Conservation (phyloP, 257 asterid species). For the Cinchona pubescens region DNA sequence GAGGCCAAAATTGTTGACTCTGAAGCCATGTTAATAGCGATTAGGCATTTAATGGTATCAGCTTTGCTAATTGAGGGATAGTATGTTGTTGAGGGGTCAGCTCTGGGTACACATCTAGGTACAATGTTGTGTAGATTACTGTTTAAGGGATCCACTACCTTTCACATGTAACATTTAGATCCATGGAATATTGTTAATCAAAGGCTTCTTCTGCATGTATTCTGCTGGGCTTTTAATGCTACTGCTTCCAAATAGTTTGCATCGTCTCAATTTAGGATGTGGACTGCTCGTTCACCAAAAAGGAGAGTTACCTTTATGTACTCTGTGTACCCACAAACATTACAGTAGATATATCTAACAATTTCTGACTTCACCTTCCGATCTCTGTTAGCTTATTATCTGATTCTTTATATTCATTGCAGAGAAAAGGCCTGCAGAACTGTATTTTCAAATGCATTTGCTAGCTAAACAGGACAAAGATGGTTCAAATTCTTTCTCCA, state of each 20-base stretch:
- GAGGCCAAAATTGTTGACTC: not conserved
- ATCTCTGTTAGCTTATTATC: slow-evolving; percentile 1
- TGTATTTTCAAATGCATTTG: slow-evolving; percentile 83
- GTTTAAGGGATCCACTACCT: not conserved
- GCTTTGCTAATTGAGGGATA: not conserved
- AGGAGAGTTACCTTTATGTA: not conserved
- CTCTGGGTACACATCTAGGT: not conserved
- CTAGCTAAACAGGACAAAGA: slow-evolving; percentile 36
- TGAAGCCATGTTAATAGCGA: not conserved
- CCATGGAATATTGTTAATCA: not conserved
- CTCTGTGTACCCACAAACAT: not conserved
- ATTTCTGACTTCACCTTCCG: not conserved
- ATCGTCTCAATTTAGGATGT: not conserved
- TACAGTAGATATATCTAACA: not conserved
- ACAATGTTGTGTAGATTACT: not conserved
- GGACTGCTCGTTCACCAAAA: not conserved
- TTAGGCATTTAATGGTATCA: not conserved
- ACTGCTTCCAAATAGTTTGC: not conserved
- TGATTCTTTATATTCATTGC: slow-evolving; percentile 28
- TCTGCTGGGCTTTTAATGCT: not conserved
- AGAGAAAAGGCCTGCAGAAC: slow-evolving; percentile 80
- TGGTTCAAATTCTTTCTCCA: slow-evolving; percentile 25
- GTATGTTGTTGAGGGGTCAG: not conserved
- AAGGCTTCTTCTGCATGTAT: not conserved
- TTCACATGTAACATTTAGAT: not conserved